Evolutionary conservation across 768 basidiomycete genomes (phyloP), one percentile per base, ranked within the genome.

Genomic region (Russula foetens): DNA sequence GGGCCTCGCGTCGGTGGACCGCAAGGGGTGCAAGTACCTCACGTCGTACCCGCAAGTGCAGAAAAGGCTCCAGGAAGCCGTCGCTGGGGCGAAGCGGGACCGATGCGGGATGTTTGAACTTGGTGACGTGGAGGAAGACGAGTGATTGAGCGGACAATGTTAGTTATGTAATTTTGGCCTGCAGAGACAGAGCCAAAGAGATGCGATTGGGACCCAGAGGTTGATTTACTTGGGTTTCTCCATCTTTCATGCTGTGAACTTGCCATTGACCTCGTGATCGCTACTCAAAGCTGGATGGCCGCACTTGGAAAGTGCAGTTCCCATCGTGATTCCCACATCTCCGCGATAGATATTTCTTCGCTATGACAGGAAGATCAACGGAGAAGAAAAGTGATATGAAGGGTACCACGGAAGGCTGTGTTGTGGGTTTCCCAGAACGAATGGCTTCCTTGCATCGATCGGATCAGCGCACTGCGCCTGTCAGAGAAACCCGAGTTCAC

Each of bases 91-190:
- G 12, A 92, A 92, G 73, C 77, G 80, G 54, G 84, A 84, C 58
- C 82, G 92, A 14, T 73, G 79, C 56, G 91, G 92, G 38, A 91
- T 92, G 82, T 94, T 90, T 68, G 92, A 94, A 74, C 88, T 90
- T 69, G 92, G 92, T n/a, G 91, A 93, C 71, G 79, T 92, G 14
- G 90, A 90, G 65, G 90, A 92, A 70, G 90, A 92, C 58, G 87
- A 92, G 60, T 79, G 60, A 28, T 23, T 31, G 33, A 21, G 9
- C 31, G 4, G 11, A 12, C 6, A 35, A 2, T 7, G 9, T 12
- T 35, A 33, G 39, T 41, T 54, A 33, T 23, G 31, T 45, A 35
- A n/a, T 21, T n/a, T 35, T 17, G 33, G n/a, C 17, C 26, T 24
- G 23, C 44, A 19, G 17, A 41, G 39, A 41, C 15, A 19, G 7